These are phyloP conservation scores for Phytopythium aichiense DNA, from an alignment of 352 stramenopile genomes.

Conservation along the genomic window DNA sequence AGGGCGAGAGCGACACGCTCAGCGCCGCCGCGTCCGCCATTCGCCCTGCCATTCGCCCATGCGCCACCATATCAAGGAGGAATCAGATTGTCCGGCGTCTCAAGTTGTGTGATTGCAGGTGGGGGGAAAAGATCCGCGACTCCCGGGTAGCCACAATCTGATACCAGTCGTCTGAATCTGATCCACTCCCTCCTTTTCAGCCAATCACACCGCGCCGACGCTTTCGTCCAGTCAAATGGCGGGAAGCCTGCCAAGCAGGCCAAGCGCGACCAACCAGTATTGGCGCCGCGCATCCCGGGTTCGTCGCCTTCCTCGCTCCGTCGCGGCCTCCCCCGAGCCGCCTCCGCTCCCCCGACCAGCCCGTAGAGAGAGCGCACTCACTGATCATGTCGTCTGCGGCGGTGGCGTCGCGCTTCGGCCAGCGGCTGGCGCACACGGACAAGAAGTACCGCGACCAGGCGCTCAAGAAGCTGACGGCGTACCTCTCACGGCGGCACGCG, in stretches of 20 bases:
- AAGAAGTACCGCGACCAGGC: conserved; percentile 84
- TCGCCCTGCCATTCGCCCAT: conserved; percentile 18
- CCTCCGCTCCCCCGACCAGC: not conserved
- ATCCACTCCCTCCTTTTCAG: not conserved
- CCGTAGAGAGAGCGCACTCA: not conserved
- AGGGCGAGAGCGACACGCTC: conserved; percentile 72
- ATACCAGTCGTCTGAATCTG: not conserved
- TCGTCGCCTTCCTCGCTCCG: not conserved
- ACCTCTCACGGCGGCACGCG: conserved; percentile 56
- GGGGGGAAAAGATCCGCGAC: not conserved
- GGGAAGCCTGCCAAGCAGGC: conserved; percentile 11
- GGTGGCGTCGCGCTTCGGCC: conserved; percentile 75
- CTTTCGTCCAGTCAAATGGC: conserved; percentile 9
- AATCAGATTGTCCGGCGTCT: not conserved
- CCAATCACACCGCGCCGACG: conserved; percentile 14
- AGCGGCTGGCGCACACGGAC: conserved; percentile 85
- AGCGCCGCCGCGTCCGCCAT: conserved; percentile 43
- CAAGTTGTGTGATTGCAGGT: not conserved
- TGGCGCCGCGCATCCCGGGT: not conserved
- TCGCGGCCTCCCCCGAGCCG: not conserved
- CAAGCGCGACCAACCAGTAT: not conserved
- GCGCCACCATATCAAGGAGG: conserved; percentile 22
- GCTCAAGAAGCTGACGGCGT: conserved; percentile 78
- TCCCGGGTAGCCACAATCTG: not conserved
- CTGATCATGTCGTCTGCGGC: conserved; percentile 47